These are phyloP conservation scores for Alternaria triticina DNA, from an alignment of 2,329 filamentous ascomycete genomes.

Conservation along the genomic window DNA sequence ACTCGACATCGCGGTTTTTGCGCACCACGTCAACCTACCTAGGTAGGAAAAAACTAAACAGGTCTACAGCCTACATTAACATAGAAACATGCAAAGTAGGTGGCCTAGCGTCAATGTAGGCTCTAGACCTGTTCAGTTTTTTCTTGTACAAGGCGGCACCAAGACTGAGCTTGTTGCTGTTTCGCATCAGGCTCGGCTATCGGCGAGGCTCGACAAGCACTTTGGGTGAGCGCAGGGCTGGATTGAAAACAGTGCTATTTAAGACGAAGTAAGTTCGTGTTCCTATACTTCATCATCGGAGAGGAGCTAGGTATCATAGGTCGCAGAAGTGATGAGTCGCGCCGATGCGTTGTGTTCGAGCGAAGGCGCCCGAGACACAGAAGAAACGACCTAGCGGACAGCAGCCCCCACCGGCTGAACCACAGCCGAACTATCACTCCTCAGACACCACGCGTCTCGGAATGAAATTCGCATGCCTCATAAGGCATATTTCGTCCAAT, in stretches of 20 bases:
- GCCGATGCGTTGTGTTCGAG: background rate
- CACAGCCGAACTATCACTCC: constrained; percentile 12
- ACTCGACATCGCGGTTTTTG: too few species aligned
- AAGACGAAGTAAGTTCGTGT: background rate
- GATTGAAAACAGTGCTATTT: background rate
- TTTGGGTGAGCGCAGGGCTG: background rate
- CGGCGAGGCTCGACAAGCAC: background rate
- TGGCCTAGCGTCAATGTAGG: background rate
- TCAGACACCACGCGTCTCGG: constrained; percentile 28
- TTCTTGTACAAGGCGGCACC: background rate
- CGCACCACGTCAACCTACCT: background rate
- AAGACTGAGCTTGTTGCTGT: background rate
- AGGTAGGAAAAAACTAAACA: background rate
- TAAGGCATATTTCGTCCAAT: background rate
- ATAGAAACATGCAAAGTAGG: background rate
- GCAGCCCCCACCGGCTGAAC: background rate
- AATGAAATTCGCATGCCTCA: background rate
- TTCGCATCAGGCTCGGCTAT: background rate
- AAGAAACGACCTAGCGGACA: background rate
- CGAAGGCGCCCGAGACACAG: background rate
- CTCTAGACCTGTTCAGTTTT: background rate
- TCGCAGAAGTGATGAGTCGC: background rate
- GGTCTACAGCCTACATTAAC: background rate
- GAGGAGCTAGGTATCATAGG: background rate
- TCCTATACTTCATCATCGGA: background rate